Percentiles rank a stretch among this genome's conserved stretches.
Evolutionary conservation across 2,329 filamentous ascomycete species (phyloP).

Genomic region (Aciculosporium take): DNA sequence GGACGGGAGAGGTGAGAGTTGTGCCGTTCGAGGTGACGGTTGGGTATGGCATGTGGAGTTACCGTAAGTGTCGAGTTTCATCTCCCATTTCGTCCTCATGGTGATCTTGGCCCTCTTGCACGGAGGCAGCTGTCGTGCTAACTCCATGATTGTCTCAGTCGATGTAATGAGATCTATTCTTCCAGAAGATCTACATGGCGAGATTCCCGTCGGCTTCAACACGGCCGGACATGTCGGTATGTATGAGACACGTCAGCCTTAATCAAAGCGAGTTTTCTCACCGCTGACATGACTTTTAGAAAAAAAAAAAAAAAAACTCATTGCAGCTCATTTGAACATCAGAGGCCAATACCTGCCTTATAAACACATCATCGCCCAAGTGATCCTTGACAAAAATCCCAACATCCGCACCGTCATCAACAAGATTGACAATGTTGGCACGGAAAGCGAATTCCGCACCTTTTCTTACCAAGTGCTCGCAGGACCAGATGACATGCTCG

Average conservation of each 20-base stretch:
- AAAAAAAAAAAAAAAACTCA: background rate
- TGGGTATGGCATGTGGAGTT: conserved; percentile 76
- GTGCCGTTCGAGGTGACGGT: conserved; percentile 63
- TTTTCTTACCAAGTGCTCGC: conserved; percentile 85
- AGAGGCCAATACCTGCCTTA: conserved; percentile 71
- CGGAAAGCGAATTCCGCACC: conserved; percentile 74
- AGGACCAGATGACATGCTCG: conserved; percentile 69
- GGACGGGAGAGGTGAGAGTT: conserved; percentile 53
- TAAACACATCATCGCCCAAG: conserved; percentile 70
- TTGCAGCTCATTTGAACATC: conserved; percentile 73
- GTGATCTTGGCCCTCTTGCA: conserved; percentile 4
- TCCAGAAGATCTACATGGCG: conserved; percentile 63
- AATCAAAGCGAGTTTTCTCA: background rate
- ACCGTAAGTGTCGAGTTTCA: conserved; percentile 44
- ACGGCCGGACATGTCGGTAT: conserved; percentile 74
- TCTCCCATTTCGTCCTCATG: background rate
- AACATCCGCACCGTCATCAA: conserved; percentile 82
- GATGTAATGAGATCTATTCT: conserved; percentile 75
- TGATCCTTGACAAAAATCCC: conserved; percentile 81
- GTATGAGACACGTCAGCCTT: conserved; percentile 13
- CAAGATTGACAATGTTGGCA: conserved; percentile 80
- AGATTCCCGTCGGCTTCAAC: conserved; percentile 76
- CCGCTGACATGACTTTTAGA: conserved; percentile 2
- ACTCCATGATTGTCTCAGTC: conserved; percentile 28
- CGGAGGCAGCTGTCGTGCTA: conserved; percentile 5